A percentile compares a stretch with the other conserved stretches of the same genome.
Evolutionary conservation across 2,329 filamentous ascomycete genomes (phyloP).

Genomic region (Ophiostoma novo-ulmi): DNA sequence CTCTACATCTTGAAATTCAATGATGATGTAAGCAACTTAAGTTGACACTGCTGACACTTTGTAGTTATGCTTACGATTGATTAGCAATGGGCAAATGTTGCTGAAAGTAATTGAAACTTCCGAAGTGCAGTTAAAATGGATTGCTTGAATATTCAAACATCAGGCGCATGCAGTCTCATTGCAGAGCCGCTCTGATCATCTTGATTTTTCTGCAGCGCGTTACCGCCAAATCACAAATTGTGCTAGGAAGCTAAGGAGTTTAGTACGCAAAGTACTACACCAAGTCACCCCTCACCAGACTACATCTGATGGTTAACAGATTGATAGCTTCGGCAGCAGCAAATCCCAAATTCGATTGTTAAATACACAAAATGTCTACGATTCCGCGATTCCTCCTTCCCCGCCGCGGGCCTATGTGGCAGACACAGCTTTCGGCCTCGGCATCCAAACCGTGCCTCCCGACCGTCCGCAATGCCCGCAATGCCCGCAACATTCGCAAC

Average conservation of each 20-base stretch:
- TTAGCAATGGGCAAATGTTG: too few relatives aligned
- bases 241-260: background rate
- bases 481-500: background rate
- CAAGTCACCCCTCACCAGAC: constrained; percentile 4
- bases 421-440: constrained; percentile 29
- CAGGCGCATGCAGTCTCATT: background rate
- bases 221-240: constrained; percentile 9
- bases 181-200: background rate
- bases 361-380: constrained; percentile 36
- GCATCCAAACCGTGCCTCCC: background rate
- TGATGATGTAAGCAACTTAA: background rate
- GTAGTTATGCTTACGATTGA: too few relatives aligned
- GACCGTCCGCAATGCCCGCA: background rate
- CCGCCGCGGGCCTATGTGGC: constrained; percentile 54
- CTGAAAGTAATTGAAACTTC: too few relatives aligned
- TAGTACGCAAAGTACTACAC: background rate
- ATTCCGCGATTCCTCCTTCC: constrained; percentile 67
- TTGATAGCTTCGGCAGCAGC: background rate
- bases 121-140: too few relatives aligned
- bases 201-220: constrained; percentile 10
- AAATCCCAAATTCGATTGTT: background rate
- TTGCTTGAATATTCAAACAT: too few relatives aligned
- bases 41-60: too few relatives aligned
- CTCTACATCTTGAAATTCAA: background rate
- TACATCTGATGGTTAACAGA: background rate